Evolutionary conservation across 2,329 filamentous ascomycete genomes (phyloP), one percentile per base, ranked within the genome.

Genomic region (Metarhizium sp.): DNA sequence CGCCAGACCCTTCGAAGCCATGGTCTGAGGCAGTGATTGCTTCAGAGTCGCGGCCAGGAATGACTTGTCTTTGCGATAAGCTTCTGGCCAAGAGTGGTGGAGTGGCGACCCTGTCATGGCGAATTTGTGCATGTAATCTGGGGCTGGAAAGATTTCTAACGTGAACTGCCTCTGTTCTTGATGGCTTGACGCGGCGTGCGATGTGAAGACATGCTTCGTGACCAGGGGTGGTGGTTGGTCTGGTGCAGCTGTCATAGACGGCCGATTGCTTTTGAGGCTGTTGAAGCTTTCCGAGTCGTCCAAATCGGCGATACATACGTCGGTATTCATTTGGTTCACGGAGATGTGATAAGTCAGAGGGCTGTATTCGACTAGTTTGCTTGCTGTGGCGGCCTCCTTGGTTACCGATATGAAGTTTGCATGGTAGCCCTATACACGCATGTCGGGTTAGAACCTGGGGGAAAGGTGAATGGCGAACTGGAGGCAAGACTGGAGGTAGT

Each of bases 401-500:
- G 78, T 73, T 29, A 82, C 68, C 13, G 75, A 75, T 45, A 82
- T 66, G 63, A 81, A 83, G 25, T 75, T 75, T 25, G 73, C 71
- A 30, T 73, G 68, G 50, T 77, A 69, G 47, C 75, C 72, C 77
- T 80, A 55, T 30, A 2, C 14, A 25, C 7, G 45, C 16, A 48
- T 14, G 6, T 14, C 2, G 45, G 45, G 20, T 48, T 48, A 48
- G 45, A 48, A 29, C 30, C 3, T 2, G 4, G 8, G 20, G 45
- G 2, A n/a, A 6, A 34, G 6, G 32, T 11, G 25, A 4, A 25
- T 25, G 25, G 25, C 25, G 25, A 25, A 25, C 25, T 25, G 25
- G 4, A 25, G 25, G 25, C 25, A 25, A 25, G 25, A 25, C 25
- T 25, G 25, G 25, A 25, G 25, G 25, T 4, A 25, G 25, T 25